These are phyloP conservation scores for Eimeria brunetti DNA, from an alignment of 169 alveolate genomes.

Conservation along the genomic window DNA sequence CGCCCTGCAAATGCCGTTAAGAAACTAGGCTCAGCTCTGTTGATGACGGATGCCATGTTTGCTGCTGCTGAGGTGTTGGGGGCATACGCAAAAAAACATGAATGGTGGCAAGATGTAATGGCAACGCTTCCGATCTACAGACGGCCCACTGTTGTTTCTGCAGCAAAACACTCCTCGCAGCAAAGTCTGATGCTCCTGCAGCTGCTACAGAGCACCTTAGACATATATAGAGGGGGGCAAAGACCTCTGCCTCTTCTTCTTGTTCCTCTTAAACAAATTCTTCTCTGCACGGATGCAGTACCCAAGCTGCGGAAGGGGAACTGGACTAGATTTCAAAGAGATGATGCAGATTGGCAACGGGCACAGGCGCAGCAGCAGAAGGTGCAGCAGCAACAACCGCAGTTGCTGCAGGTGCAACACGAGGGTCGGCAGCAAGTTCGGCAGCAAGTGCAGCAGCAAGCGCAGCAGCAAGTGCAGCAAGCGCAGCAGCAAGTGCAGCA, in stretches of 20 bases:
- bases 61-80: neutral
- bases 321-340: neutral
- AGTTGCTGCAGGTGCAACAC: too few species aligned
- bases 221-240: neutral
- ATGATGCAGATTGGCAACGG: neutral
- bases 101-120: neutral
- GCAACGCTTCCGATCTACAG: neutral
- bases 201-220: neutral
- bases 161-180: neutral
- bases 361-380: too few species aligned
- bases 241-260: neutral
- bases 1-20: neutral
- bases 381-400: too few species aligned
- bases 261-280: neutral
- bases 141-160: neutral
- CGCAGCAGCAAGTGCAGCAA: constrained; percentile 89
- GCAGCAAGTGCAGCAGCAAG: constrained; percentile 88
- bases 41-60: neutral
- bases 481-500: too few species aligned
- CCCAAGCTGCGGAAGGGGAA: neutral
- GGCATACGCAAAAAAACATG: neutral
- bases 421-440: too few species aligned
- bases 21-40: neutral
- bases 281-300: neutral
- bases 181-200: neutral